Base-by-base conservation (phyloP, 495 filamentous ascomycete species). In the Aspergillus campestris region DNA sequence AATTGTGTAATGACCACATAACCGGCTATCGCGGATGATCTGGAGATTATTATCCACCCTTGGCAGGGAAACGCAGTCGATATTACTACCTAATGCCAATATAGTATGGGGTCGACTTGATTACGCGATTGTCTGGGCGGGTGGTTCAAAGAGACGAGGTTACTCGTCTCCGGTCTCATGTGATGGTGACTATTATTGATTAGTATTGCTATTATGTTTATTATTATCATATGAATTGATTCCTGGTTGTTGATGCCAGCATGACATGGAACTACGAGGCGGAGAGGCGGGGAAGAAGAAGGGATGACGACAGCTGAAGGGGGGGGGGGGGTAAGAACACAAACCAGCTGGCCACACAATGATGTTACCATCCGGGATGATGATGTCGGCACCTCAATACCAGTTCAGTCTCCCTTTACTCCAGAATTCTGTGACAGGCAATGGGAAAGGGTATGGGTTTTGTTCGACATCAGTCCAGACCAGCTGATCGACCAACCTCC, bases 1-100 rank as follows among this genome's bases (percentile, higher is more conserved):
- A 24, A 24, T 24, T 24, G 18, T 24, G 18, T 24, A 24, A 24
- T 24, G 40, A 47, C 32, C 40, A 47, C 42, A 43, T 33, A 40
- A 27, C 55, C 55, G 55, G 55, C 55, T 58, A 58, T 54, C 55
- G 55, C 55, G 55, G 55, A 52, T 47, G 49, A 51, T 43, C 49
- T 43, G 45, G 49, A 53, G 44, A 52, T 24, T 24, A 24, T 24
- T 24, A 52, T 52, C 15, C 38, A 37, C 34, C 42, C 39, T 38
- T 42, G 29, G 34, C 38, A 46, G 42, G 37, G 38, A 32, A 33
- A 34, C 30, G 38, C n/a, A 34, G 39, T 34, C 30, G 29, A 38
- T 38, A 43, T 31, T 34, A 24, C 18, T 24, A 24, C 18, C 18
- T 24, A 24, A 24, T 24, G 18, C 18, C 18, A 24, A 24, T 24